A percentile compares a stretch with the other conserved stretches of the same genome.
These are phyloP conservation scores for Suillus hirtellus DNA, from an alignment of 768 basidiomycete genomes.

Conservation along the genomic window DNA sequence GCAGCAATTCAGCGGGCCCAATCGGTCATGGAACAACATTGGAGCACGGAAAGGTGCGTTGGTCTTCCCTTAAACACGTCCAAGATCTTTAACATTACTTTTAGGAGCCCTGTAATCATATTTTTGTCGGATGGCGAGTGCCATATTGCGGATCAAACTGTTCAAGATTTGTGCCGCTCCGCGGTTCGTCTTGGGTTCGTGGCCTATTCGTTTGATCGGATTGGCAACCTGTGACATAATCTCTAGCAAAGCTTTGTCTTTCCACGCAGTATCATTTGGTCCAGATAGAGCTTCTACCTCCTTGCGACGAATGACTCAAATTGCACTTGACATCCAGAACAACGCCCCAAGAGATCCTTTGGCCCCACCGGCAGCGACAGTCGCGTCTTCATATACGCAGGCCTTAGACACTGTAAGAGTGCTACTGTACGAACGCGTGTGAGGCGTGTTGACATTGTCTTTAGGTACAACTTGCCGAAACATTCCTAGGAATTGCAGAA, in stretches of 20 bases:
- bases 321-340: constrained; percentile 51
- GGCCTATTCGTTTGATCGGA: fast-evolving
- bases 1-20: constrained; percentile 40
- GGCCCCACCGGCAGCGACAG: constrained; percentile 29
- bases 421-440: neutral
- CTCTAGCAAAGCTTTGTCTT: constrained; percentile 52
- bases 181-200: constrained; percentile 47
- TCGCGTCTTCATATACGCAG: constrained; percentile 48
- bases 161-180: constrained; percentile 43
- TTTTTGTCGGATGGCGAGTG: constrained; percentile 60
- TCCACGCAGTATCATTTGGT: constrained; percentile 63
- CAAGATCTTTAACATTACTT: neutral
- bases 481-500: constrained; percentile 59
- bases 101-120: constrained; percentile 46
- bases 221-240: constrained; percentile 1
- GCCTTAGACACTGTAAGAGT: constrained; percentile 52
- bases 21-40: constrained; percentile 42
- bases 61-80: neutral
- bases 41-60: constrained; percentile 51
- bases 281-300: constrained; percentile 21
- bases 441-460: neutral
- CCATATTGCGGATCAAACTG: constrained; percentile 33
- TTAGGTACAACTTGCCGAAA: constrained; percentile 55
- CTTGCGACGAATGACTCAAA: constrained; percentile 51
- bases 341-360: constrained; percentile 42